Evolutionary conservation across 2,329 filamentous ascomycete genomes (phyloP), one percentile per base, ranked within the genome.

Genomic region (Colletotrichum sp.): DNA sequence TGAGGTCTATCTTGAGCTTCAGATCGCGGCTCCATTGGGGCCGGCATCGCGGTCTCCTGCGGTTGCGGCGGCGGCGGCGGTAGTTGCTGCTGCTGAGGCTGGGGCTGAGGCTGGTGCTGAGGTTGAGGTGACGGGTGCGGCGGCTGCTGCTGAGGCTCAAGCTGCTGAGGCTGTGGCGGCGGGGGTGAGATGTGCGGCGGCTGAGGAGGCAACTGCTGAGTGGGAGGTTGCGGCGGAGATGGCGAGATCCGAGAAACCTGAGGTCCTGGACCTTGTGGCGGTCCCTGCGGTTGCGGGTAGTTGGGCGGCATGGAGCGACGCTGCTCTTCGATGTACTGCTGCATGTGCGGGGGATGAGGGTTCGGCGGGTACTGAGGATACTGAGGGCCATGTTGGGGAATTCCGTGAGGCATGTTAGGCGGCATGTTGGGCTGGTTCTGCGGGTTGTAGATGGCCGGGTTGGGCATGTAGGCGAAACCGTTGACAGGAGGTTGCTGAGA

Each of bases 391-490:
- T 76, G 74, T 76, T 82, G 84, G 39, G 83, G 83, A 75, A 86
- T 80, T 60, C 80, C 81, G 70, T 88, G 87, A 32, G 84, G 80
- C 76, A 84, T 82, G 75, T 81, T 82, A 44, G 82, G 82, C 62
- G 83, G 87, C 80, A 88, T 86, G 57, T 84, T 85, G 39, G 87
- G 81, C 72, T 86, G 82, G 69, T 85, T 86, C 76, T 89, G 94
- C 12, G 92, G 92, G 80, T 95, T 95, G 85, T 98, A 98, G 79
- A 98, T 95, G 39, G 94, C 92, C 52, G 95, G 95, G 78, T 97
- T 96, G 5, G 95, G 93, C 89, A 98, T 95, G 82, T 96, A 98
- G 5, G 94, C 91, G 84, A 95, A 98, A 71, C 92, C 95, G 81
- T 94, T 95, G 76, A 90, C 87, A 32, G 89, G 88, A 32, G 92